Conservation (phyloP, 306 rosid genomes). For the Carpinus fangiana region DNA sequence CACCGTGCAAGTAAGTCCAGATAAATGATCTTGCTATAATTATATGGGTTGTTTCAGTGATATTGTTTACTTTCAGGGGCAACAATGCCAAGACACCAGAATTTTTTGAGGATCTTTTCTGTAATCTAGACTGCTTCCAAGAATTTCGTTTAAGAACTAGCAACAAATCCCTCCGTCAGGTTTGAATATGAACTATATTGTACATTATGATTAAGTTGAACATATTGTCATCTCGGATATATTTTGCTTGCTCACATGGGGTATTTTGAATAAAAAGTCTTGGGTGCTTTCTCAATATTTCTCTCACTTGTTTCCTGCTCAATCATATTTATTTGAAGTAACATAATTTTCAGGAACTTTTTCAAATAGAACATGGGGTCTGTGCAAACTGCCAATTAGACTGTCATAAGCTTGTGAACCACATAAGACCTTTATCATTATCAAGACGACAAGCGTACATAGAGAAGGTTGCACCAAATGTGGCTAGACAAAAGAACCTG, state of each 20-base stretch:
- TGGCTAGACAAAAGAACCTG: conserved; percentile 64
- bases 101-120: conserved; percentile 91
- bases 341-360: conserved; percentile 69
- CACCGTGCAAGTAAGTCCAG: conserved; percentile 70
- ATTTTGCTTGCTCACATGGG: conserved; percentile 18
- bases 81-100: conserved; percentile 75
- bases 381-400: conserved; percentile 82
- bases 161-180: conserved; percentile 78
- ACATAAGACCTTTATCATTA: conserved; percentile 69
- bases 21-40: conserved; percentile 14
- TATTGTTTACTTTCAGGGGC: conserved; percentile 61
- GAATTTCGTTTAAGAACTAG: conserved; percentile 90
- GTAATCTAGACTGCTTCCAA: conserved; percentile 81
- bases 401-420: conserved; percentile 81
- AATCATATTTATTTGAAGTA: conserved; percentile 8
- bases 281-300: conserved; percentile 15
- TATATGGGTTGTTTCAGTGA: conserved; percentile 22
- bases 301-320: not conserved
- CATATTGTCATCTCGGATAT: not conserved
- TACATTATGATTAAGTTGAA: conserved; percentile 7
- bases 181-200: conserved; percentile 33
- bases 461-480: conserved; percentile 75
- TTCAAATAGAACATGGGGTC: conserved; percentile 80
- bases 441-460: conserved; percentile 62
- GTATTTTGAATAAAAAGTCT: conserved; percentile 11